These are phyloP conservation scores for Aciculoconidium aculeatum DNA, from an alignment of 805 yeast species.

Conservation along the genomic window DNA sequence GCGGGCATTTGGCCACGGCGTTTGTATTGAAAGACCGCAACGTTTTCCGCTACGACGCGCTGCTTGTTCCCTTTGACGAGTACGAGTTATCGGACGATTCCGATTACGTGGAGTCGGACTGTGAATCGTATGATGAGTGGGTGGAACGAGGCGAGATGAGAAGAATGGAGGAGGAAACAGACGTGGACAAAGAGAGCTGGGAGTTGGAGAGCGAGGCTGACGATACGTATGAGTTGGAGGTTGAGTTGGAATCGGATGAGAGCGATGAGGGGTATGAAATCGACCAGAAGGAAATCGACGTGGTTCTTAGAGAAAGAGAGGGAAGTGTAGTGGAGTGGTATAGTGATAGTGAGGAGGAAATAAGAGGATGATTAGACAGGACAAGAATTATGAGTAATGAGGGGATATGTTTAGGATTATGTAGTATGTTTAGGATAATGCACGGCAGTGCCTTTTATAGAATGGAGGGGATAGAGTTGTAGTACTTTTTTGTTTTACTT, in stretches of 20 bases:
- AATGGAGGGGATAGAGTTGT: too few species aligned
- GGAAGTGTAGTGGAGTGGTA: conserved; percentile 5
- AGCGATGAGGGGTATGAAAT: conserved; percentile 10
- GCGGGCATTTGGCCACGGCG: conserved; percentile 30
- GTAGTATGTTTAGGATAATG: too few species aligned
- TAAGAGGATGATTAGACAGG: background rate
- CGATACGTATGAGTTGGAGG: conserved; percentile 7
- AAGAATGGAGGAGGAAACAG: conserved; percentile 8
- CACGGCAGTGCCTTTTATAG: too few species aligned
- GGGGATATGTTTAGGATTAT: too few species aligned
- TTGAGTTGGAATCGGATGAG: conserved; percentile 6
- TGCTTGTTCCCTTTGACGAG: too few species aligned
- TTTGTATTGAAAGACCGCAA: conserved; percentile 34
- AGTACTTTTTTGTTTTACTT: too few species aligned
- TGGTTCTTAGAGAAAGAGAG: conserved; percentile 6
- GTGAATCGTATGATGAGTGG: conserved; percentile 16
- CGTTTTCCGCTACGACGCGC: too few species aligned
- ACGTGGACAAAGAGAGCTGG: conserved; percentile 11
- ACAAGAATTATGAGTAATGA: too few species aligned
- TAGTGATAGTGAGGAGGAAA: conserved; percentile 5
- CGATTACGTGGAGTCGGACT: conserved; percentile 16
- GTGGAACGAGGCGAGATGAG: conserved; percentile 15
- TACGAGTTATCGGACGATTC: conserved; percentile 8
- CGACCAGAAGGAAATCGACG: conserved; percentile 6
- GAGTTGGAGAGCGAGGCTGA: conserved; percentile 6